Conservation (phyloP, 306 rosid genomes). For the Neltuma alba region DNA sequence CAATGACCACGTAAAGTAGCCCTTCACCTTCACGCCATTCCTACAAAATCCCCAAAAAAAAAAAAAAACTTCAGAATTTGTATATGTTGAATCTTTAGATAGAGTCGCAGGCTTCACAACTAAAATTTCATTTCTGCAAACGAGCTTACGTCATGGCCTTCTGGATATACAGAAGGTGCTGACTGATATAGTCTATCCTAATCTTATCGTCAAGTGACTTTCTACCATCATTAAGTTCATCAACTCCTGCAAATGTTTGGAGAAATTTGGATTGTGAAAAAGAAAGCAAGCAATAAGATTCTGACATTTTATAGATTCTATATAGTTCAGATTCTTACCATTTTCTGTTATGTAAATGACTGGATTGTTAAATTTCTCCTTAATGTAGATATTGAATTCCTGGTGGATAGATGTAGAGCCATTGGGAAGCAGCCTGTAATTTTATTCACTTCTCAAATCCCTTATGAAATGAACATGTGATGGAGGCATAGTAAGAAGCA, state of each 20-base stretch:
- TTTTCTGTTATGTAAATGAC: slow-evolving; percentile 66
- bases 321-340: slow-evolving; percentile 42
- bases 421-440: slow-evolving; percentile 51
- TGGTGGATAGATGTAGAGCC: slow-evolving; percentile 62
- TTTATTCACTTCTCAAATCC: slow-evolving; percentile 25
- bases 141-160: slow-evolving; percentile 42
- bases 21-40: slow-evolving; percentile 45
- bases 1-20: slow-evolving; percentile 59
- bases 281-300: background rate
- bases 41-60: slow-evolving; percentile 4
- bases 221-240: slow-evolving; percentile 38
- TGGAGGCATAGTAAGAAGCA: background rate
- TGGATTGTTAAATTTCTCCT: slow-evolving; percentile 55
- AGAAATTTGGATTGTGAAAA: background rate
- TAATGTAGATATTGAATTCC: slow-evolving; percentile 56
- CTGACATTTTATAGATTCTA: background rate
- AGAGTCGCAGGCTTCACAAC: background rate
- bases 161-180: slow-evolving; percentile 29
- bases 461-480: background rate
- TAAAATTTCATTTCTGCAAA: background rate
- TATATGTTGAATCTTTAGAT: background rate
- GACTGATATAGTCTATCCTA: slow-evolving; percentile 33
- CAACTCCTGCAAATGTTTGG: slow-evolving; percentile 37
- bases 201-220: slow-evolving; percentile 31
- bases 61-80: background rate